Base-by-base conservation (phyloP, 1,284 basidiomycete genomes). In the Fomitiporia mediterranea region DNA sequence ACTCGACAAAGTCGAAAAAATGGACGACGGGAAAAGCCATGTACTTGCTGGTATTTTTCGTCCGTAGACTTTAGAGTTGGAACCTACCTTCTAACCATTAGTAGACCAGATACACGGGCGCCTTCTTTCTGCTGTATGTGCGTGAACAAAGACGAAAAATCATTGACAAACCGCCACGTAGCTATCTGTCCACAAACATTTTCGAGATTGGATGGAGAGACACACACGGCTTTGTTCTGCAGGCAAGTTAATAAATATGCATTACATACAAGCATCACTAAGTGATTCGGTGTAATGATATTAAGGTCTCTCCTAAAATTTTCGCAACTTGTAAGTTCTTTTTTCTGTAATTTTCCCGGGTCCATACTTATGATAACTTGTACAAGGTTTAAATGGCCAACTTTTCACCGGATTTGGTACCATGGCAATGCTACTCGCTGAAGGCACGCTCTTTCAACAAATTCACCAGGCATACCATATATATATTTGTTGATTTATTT, bases 1-100 rank as follows among this genome's bases (percentile, higher is more conserved):
- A 21, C 25, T 9, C 17, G 2, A 6, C 11, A 37, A 11, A 47
- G 43, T 17, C 32, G 11, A 54, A 23, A 21, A 54, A 37, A 32
- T 54, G 52, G 52, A 2, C 52, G 21, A 4, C 9, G 3, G 52
- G 42, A 11, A 54, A 54, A 32, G 30, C 35, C 5, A 46, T 46
- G 52, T 54, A 54, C 27, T 15, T 54, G 23, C 19, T 46, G 8
- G 52, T 54, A 17, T 28, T 23, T 34, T 17, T 4, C 3, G 2
- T 37, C 23, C 7, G n/a, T n/a, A n/a, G n/a, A n/a, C n/a, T n/a
- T 2, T 39, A 21, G 19, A 9, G 8, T 21, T 15, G n/a, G 4
- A 23, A 7, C 4, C 27, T 8, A 11, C 9, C 8, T 1, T 11
- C 15, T n/a, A 43, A 23, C 21, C 42, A 13, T 21, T 15, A 2